Evolutionary conservation across 805 yeast species (phyloP).

Genomic region (Pachysolen tannophilus): DNA sequence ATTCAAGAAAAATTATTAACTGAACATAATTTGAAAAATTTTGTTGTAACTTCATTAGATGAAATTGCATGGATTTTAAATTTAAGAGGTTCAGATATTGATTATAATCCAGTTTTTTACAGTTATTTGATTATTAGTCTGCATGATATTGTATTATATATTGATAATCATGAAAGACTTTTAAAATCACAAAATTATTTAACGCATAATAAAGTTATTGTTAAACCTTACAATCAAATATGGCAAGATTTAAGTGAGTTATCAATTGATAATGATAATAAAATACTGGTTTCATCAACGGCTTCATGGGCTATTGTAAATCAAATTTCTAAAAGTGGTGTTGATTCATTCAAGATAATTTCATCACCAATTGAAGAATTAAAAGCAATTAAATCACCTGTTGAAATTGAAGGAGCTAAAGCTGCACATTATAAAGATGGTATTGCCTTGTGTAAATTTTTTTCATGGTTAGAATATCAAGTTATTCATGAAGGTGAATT

Average conservation of each 20-base stretch:
- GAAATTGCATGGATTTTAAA: slow-evolving; percentile 85
- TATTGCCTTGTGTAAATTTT: slow-evolving; percentile 42
- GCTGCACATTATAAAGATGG: slow-evolving; percentile 52
- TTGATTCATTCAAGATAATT: slow-evolving; percentile 24
- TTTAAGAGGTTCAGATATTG: slow-evolving; percentile 69
- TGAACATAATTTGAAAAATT: slow-evolving; percentile 15
- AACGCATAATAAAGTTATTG: slow-evolving; percentile 31
- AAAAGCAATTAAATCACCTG: slow-evolving; percentile 42
- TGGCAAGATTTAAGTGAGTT: slow-evolving; percentile 33
- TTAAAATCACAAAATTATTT: slow-evolving; percentile 31
- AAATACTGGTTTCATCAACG: slow-evolving; percentile 44
- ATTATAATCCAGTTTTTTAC: slow-evolving; percentile 75
- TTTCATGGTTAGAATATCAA: slow-evolving; percentile 51
- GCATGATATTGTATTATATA: slow-evolving; percentile 18
- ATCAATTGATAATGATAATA: slow-evolving; percentile 24
- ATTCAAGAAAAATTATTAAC: slow-evolving; percentile 24
- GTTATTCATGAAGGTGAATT: slow-evolving; percentile 32
- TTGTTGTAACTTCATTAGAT: slow-evolving; percentile 56
- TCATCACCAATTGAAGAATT: slow-evolving; percentile 51
- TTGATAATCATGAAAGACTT: slow-evolving; percentile 32
- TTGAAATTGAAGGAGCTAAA: slow-evolving; percentile 43
- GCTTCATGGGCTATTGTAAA: slow-evolving; percentile 65
- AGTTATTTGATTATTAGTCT: slow-evolving; percentile 36
- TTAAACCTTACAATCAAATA: slow-evolving; percentile 36
- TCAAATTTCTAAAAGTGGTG: slow-evolving; percentile 31